Evolutionary conservation across 768 basidiomycete species (phyloP), one percentile per base, ranked within the genome.

Genomic region (Kwoniella newhampshirensis): DNA sequence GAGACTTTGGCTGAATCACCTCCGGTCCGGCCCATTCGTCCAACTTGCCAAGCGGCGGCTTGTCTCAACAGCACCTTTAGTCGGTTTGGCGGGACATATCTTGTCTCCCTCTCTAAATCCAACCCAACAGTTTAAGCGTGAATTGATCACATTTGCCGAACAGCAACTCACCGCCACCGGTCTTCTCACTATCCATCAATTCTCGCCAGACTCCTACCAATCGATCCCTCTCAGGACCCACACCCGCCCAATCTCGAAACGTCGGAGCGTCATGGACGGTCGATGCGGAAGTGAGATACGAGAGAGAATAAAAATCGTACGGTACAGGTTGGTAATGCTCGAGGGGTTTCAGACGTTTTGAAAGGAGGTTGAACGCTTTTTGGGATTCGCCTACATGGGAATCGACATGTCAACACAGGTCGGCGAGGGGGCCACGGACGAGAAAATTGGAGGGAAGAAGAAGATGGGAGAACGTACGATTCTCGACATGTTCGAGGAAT

Each of bases 261-360:
- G 53, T 51, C 0, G 72, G 73, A 3, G 72, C 70, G 27, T 76
- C 75, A 47, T 69, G 67, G 2, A 76, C 74, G 0, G 74, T 70
- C 32, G 64, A 62, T 17, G 75, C 73, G 4, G 71, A 72, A 9
- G 73, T 75, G 13, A 76, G 62, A 59, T 76, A 76, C 13, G 72
- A 66, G 13, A 76, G 65, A 52, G 71, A 68, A 48, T 69, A 68
- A 58, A 75, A 75, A 57, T 75, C 73, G 48, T 68, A 73, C 5
- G 74, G 72, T 17, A 70, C 65, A 7, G 75, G 74, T 45, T 75
- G 73, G 47, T 72, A 76, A 53, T 75, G 75, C 42, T 76, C 75
- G 39, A 76, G 65, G 6, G 75, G 75, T 55, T 76, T 76, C 7
- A 76, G 55, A 3, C 74, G 68, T 43, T 74, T 74, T 50, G 66